Percentiles rank a stretch among this genome's conserved stretches.
These are phyloP conservation scores for Neolentinus lepideus DNA, from an alignment of 1,284 basidiomycete species.

Conservation along the genomic window DNA sequence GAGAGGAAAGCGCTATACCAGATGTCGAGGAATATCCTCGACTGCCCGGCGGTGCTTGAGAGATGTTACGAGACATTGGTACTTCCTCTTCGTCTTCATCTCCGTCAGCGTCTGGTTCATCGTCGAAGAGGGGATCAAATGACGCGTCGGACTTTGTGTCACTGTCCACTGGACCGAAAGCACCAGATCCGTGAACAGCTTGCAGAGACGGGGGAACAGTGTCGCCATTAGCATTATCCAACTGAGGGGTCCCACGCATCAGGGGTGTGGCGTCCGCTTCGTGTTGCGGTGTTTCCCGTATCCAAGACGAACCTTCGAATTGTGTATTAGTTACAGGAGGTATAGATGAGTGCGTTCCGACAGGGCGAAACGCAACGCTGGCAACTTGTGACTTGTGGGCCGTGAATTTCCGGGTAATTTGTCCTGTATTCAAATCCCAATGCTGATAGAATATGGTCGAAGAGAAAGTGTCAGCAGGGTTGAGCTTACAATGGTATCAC, in stretches of 20 bases:
- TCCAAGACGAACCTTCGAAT: neutral
- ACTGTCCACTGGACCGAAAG: neutral
- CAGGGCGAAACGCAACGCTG: conserved; percentile 73
- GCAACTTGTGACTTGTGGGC: conserved; percentile 87
- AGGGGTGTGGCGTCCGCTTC: neutral
- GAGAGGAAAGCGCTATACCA: neutral
- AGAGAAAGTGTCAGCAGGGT: conserved; percentile 6
- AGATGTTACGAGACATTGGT: neutral
- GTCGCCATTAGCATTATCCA: neutral
- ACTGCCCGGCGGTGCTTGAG: neutral
- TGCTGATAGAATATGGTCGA: conserved; percentile 46
- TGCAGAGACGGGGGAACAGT: conserved; percentile 9
- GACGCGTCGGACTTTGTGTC: conserved; percentile 73
- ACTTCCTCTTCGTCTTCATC: conserved; percentile 22
- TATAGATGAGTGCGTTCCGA: conserved; percentile 23
- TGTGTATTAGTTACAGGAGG: neutral
- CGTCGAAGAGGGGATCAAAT: conserved; percentile 78
- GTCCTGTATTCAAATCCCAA: conserved; percentile 96
- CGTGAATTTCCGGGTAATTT: conserved; percentile 70
- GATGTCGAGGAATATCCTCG: neutral
- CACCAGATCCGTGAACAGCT: conserved; percentile 24
- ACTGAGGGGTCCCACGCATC: neutral
- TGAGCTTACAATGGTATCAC: conserved; percentile 72
- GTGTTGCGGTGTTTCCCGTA: neutral
- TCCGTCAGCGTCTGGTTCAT: conserved; percentile 55